Evolutionary conservation across 805 yeast species (phyloP), one percentile per base, ranked within the genome.

Genomic region (Vanderwaltozyma yarrowii): DNA sequence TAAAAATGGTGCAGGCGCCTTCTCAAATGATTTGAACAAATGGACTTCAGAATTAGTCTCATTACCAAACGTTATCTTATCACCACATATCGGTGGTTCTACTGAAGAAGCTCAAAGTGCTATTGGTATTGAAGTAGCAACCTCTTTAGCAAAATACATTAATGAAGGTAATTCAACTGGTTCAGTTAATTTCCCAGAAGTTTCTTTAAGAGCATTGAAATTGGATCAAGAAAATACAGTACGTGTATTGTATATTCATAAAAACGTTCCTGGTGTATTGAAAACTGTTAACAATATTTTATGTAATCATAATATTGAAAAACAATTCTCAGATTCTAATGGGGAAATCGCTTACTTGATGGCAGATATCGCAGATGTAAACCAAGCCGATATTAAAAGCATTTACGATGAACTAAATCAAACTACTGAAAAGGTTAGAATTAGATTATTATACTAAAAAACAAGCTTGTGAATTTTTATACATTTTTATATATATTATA

Each of bases 121-220:
- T 30, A 92, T 92, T 58, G 98, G 98, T 67, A 70, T 89, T 44
- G 98, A 92, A 69, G 98, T 92, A 44, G 85, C 80, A 43, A 71
- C 81, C 33, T 78, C 95, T 29, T 72, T 92, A 55, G 71, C 88
- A 47, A 85, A 84, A 60, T 92, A 87, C 70, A 82, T 92, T 62
- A 89, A 88, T 66, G 97, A 89, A 71, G 98, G 98, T 70, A 71
- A 78, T 55, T 83, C 97, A 13, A 74, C 74, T 36, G 97, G 96
- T 55, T 88, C 97, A 5, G 98, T 89, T 42, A 92, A 92, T 74
- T 88, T 92, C 94, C 98, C 98, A 56, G 97, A 92, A 70, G 96
- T 92, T 47, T 68, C 89, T 19, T 72, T 92, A 53, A 83, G 96
- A 67, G 81, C 87, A 25, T 69, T 86, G 49, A 84, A 86, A 54